Percentiles rank a stretch among this genome's conserved stretches.
These are phyloP conservation scores for Ailanthus altissimus DNA, from an alignment of 345 rosid species.

Conservation along the genomic window DNA sequence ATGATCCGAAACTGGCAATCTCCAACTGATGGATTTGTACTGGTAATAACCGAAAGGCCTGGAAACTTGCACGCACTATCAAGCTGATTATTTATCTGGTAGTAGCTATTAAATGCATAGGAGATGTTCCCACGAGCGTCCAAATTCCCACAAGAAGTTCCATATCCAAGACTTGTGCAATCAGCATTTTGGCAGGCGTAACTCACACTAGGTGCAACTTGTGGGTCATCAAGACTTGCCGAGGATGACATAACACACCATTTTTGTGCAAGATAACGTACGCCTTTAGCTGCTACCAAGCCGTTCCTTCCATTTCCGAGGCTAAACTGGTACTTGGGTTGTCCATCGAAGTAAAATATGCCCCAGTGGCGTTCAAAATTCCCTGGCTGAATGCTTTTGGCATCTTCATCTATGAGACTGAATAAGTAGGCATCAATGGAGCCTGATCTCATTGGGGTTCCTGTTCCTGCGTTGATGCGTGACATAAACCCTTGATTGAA, in stretches of 20 bases:
- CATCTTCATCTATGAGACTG: constrained; percentile 66
- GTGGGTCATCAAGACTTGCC: constrained; percentile 51
- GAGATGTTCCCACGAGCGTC: constrained; percentile 52
- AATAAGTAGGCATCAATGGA: constrained; percentile 60
- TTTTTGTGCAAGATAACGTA: constrained; percentile 43
- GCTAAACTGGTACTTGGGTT: constrained; percentile 50
- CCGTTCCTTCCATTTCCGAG: constrained; percentile 35
- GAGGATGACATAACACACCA: constrained; percentile 60
- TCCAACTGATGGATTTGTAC: constrained; percentile 51
- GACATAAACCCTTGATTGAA: constrained; percentile 65
- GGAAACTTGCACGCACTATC: constrained; percentile 62
- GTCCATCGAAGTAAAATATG: constrained; percentile 53
- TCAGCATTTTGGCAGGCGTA: constrained; percentile 69
- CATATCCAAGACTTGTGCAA: constrained; percentile 67
- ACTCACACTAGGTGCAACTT: constrained; percentile 53
- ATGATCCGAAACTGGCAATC: constrained; percentile 58
- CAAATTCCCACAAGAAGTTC: constrained; percentile 52
- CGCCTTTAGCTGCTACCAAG: constrained; percentile 46
- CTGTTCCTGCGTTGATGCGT: constrained; percentile 44
- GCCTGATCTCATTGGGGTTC: constrained; percentile 62
- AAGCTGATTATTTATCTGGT: constrained; percentile 56
- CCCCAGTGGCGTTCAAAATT: constrained; percentile 77
- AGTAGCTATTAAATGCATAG: constrained; percentile 68
- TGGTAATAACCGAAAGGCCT: constrained; percentile 41
- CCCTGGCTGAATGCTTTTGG: constrained; percentile 61